phyloP scores from a whole-genome alignment of 129 eudicot species.

The Chrysanthemum seticuspe region DNA sequence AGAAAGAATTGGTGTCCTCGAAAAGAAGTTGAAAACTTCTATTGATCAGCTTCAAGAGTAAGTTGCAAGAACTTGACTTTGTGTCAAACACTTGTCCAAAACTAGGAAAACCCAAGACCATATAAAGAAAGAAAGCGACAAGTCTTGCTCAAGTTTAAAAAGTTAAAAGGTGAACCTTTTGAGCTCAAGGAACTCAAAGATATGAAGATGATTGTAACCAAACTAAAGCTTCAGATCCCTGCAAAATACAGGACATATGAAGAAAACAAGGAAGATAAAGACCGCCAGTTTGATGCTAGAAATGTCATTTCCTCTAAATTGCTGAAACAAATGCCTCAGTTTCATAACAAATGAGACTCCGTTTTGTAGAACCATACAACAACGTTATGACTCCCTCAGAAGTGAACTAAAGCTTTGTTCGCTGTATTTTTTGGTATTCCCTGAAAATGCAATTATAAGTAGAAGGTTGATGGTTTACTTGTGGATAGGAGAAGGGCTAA shows the following conservation, averaged over 20 bases:
- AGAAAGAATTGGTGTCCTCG: too few relatives aligned
- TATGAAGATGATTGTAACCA: conserved; percentile 36
- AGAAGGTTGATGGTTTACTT: conserved; percentile 50
- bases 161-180: neutral
- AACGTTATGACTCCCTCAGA: conserved; percentile 21
- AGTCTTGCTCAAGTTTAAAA: neutral
- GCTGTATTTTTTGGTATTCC: conserved; percentile 48
- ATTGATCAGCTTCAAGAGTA: too few relatives aligned
- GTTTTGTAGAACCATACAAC: conserved; percentile 25
- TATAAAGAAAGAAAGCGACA: neutral
- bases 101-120: neutral
- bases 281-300: neutral
- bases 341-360: conserved; percentile 22
- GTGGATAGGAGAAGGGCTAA: conserved; percentile 58
- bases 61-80: neutral
- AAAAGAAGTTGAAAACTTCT: too few relatives aligned
- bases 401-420: conserved; percentile 37
- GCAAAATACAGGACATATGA: conserved; percentile 24
- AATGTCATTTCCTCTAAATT: neutral
- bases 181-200: conserved; percentile 19
- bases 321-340: conserved; percentile 18
- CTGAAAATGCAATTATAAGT: conserved; percentile 33
- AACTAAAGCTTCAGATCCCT: conserved; percentile 43
- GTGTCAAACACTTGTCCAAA: neutral
- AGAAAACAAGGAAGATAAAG: conserved; percentile 7